Conservation (phyloP, 805 yeast genomes). For the Cyberlindnera xylosilytica region DNA sequence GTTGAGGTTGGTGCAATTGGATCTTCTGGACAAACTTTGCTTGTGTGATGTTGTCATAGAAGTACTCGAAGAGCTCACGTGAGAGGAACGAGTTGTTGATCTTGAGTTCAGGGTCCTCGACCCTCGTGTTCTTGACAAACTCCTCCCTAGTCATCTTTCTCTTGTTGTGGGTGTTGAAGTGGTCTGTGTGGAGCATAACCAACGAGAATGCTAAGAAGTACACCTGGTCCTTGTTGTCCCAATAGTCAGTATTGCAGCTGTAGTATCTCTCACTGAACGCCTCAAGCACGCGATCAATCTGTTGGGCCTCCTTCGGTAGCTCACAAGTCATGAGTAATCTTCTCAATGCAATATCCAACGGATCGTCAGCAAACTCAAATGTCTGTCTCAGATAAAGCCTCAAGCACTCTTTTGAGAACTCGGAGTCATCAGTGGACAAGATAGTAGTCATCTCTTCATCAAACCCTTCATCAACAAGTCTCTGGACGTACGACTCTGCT, state of each 20-base stretch:
- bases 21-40: constrained; percentile 50
- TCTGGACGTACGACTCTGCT: constrained; percentile 27
- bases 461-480: constrained; percentile 26
- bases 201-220: constrained; percentile 63
- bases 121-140: constrained; percentile 47
- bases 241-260: constrained; percentile 19
- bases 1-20: constrained; percentile 22
- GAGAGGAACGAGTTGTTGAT: constrained; percentile 29
- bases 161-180: constrained; percentile 63
- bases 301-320: constrained; percentile 72
- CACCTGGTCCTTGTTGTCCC: constrained; percentile 47
- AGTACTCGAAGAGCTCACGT: constrained; percentile 48
- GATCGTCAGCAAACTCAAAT: constrained; percentile 51
- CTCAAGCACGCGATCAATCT: constrained; percentile 65
- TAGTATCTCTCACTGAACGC: constrained; percentile 54
- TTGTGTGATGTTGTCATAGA: constrained; percentile 63
- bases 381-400: constrained; percentile 27
- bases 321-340: constrained; percentile 54
- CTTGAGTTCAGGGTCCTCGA: constrained; percentile 25
- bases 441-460: constrained; percentile 31
- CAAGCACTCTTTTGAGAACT: constrained; percentile 28
- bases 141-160: constrained; percentile 65
- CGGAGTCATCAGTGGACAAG: constrained; percentile 28
- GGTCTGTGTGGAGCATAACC: constrained; percentile 72
- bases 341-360: constrained; percentile 65